phyloP scores from a whole-genome alignment of 805 yeast species.

The Zygosaccharomyces kombuchaensis region DNA sequence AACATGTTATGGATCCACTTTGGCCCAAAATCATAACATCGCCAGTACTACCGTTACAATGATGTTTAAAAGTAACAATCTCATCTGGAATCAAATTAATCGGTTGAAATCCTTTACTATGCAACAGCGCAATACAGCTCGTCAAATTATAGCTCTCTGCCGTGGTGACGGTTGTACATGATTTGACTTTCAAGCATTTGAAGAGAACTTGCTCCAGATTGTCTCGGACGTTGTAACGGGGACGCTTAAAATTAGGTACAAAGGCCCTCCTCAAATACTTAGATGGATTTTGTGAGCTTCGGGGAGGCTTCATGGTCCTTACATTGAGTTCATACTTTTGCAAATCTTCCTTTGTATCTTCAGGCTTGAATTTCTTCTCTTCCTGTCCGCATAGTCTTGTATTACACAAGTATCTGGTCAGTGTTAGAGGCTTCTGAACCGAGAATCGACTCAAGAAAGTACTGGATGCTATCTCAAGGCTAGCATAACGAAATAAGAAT shows the following conservation, averaged over 20 bases:
- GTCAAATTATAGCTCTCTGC: constrained; percentile 67
- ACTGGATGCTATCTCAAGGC: neutral
- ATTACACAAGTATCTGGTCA: neutral
- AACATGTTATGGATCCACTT: constrained; percentile 77
- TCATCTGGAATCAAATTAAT: constrained; percentile 61
- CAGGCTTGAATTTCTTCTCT: neutral
- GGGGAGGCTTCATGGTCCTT: constrained; percentile 17
- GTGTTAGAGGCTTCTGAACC: neutral
- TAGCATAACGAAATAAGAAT: neutral
- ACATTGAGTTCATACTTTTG: constrained; percentile 7
- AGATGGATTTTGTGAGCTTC: constrained; percentile 15
- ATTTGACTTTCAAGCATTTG: constrained; percentile 21
- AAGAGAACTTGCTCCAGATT: constrained; percentile 8
- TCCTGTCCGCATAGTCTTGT: neutral
- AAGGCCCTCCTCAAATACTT: constrained; percentile 20
- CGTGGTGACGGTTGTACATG: constrained; percentile 67
- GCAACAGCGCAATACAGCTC: constrained; percentile 35
- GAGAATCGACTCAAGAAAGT: neutral
- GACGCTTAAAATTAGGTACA: constrained; percentile 13
- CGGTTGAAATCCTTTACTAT: constrained; percentile 34
- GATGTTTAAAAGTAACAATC: constrained; percentile 51
- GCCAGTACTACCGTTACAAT: constrained; percentile 33
- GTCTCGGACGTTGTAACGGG: constrained; percentile 5
- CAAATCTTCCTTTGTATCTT: neutral
- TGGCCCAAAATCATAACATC: constrained; percentile 62